Percentiles rank a stretch among this genome's conserved stretches.
Conservation (phyloP, 1,284 basidiomycete species). For the Waitea zeae region DNA sequence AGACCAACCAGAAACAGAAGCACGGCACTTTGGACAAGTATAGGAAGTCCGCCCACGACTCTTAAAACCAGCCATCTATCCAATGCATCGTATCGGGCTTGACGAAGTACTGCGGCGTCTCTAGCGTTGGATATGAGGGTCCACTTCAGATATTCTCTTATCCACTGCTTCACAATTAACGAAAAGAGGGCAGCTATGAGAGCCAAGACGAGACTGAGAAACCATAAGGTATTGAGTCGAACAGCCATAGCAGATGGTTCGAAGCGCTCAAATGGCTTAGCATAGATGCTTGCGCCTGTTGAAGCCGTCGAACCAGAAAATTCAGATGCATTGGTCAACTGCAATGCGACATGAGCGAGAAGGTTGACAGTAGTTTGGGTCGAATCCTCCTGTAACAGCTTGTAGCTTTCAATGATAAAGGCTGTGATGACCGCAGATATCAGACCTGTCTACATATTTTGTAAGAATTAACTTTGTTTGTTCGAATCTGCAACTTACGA, state of each 20-base stretch:
- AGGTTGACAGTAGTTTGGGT: constrained; percentile 4
- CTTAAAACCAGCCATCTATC: constrained; percentile 1
- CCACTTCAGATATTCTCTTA: constrained; percentile 4
- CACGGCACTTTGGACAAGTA: constrained; percentile 4
- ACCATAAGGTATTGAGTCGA: constrained; percentile 6
- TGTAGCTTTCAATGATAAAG: constrained; percentile 7
- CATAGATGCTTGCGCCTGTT: background rate
- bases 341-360: constrained; percentile 2
- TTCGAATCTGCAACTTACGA: background rate
- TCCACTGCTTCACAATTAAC: constrained; percentile 5
- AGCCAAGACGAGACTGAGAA: constrained; percentile 3
- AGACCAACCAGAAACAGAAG: constrained; percentile 7
- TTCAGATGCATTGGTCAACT: background rate
- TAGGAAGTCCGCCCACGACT: constrained; percentile 2
- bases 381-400: constrained; percentile 5
- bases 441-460: constrained; percentile 7
- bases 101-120: constrained; percentile 4
- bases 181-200: constrained; percentile 5
- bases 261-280: background rate
- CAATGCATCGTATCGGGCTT: constrained; percentile 4
- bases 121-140: too few relatives aligned
- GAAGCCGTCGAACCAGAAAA: background rate
- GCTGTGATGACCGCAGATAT: constrained; percentile 11
- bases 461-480: background rate
- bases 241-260: background rate